These are phyloP conservation scores for Marchantia polymorpha DNA, from an alignment of 225 moss, liverwort and hornwort genomes.

Conservation along the genomic window DNA sequence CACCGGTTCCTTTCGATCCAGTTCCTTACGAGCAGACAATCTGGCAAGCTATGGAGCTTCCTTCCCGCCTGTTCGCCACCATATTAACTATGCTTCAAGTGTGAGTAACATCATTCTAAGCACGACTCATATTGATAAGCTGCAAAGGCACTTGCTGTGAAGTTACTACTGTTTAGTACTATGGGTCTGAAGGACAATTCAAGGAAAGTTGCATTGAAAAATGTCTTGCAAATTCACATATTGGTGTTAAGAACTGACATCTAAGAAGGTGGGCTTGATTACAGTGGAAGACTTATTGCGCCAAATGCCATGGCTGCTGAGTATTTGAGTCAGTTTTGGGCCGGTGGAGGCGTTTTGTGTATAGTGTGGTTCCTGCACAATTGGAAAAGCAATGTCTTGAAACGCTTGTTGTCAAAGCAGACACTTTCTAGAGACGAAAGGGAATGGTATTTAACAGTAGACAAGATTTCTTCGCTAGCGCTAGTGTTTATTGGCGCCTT, in stretches of 20 bases:
- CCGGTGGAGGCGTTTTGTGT: slow-evolving; percentile 64
- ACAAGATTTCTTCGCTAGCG: slow-evolving; percentile 62
- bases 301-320: slow-evolving; percentile 61
- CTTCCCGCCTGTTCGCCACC: slow-evolving; percentile 45
- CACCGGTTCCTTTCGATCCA: background rate
- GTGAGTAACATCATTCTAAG: slow-evolving; percentile 23
- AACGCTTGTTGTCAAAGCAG: slow-evolving; percentile 38
- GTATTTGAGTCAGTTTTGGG: slow-evolving; percentile 63
- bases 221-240: too few relatives aligned
- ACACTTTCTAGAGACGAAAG: slow-evolving; percentile 49
- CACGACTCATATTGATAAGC: background rate
- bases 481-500: slow-evolving; percentile 62
- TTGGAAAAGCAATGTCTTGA: slow-evolving; percentile 65
- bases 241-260: background rate
- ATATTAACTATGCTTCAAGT: slow-evolving; percentile 39
- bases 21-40: slow-evolving; percentile 37
- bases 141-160: background rate
- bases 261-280: background rate
- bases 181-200: background rate
- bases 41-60: slow-evolving; percentile 44
- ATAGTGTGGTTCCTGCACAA: slow-evolving; percentile 78
- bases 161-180: background rate
- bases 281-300: slow-evolving; percentile 68
- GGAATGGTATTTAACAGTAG: slow-evolving; percentile 66
- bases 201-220: too few relatives aligned